Conservation (phyloP, 2,329 filamentous ascomycete genomes). For the Arthrobotrys sphaeroides region DNA sequence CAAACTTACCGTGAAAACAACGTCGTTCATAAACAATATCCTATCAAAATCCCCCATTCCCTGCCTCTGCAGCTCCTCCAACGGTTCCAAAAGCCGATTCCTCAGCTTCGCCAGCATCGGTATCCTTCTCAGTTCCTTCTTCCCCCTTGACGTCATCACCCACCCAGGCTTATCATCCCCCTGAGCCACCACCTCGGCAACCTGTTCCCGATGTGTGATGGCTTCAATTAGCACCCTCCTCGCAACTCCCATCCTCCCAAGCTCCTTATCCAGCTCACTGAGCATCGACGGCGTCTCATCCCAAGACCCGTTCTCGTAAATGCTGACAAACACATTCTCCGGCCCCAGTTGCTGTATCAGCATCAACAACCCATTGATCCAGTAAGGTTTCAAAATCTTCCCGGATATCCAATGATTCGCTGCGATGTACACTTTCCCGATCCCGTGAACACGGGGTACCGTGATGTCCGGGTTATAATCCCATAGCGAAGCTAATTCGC, state of each 20-base stretch:
- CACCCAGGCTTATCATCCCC: conserved; percentile 65
- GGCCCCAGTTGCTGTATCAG: conserved; percentile 69
- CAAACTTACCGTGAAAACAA: conserved; percentile 68
- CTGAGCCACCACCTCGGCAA: conserved; percentile 59
- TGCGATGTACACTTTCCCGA: conserved; percentile 69
- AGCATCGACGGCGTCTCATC: conserved; percentile 74
- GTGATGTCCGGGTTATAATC: conserved; percentile 30
- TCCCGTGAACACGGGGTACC: conserved; percentile 29
- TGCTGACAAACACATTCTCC: conserved; percentile 73
- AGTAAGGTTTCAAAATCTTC: conserved; percentile 69
- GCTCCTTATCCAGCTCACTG: conserved; percentile 66
- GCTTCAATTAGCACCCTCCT: conserved; percentile 69
- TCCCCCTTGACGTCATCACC: conserved; percentile 69
- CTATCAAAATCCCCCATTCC: conserved; percentile 65
- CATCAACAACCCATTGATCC: conserved; percentile 70
- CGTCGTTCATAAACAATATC: conserved; percentile 72
- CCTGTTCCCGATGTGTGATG: conserved; percentile 69
- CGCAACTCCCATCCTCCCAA: conserved; percentile 67
- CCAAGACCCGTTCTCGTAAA: conserved; percentile 75
- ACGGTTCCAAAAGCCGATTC: conserved; percentile 71
- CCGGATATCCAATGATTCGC: conserved; percentile 76
- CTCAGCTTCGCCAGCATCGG: conserved; percentile 73
- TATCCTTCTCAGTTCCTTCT: conserved; percentile 71
- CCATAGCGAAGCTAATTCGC: conserved; percentile 18
- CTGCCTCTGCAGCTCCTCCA: conserved; percentile 64